Evolutionary conservation across 495 filamentous ascomycete genomes (phyloP), one percentile per base, ranked within the genome.

Genomic region (Xylaria curta): DNA sequence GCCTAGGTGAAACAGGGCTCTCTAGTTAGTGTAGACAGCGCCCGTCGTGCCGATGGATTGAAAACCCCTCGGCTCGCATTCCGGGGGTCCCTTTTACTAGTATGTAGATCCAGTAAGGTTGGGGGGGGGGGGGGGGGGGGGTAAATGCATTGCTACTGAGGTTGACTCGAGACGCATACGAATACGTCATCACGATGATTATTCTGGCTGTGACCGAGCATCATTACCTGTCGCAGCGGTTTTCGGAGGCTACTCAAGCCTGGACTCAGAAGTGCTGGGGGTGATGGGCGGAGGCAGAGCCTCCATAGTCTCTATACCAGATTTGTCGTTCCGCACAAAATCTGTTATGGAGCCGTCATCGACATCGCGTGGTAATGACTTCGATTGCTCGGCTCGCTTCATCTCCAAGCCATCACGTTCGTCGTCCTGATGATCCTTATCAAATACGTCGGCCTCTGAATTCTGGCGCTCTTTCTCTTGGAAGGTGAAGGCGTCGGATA

Each of bases 401-500:
- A 79, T 81, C 68, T 77, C 78, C 36, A 81, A 70, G 6, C 66
- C 77, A 28, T 78, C 78, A 31, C 62, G 40, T 61, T 76, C 76
- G n/a, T 70, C 73, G 38, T 71, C 73, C 40, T 68, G 74, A 64
- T 67, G 56, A 56, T 78, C 75, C 62, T 73, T 78, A 65, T 76
- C 76, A 28, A 73, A 74, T 53, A 77, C 75, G 38, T 78, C 73
- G 60, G 75, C 72, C 19, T 81, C 81, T 62, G 76, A 76, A 66
- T 76, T 79, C 72, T 84, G 82, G 66, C 82, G 75, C 44, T 81
- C 78, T 71, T 78, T 85, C 73, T 87, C 85, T 74, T 88, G 85
- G 72, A 89, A 89, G 4, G 82, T 82, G 79, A 88, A 87, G 8
- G 85, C 84, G 76, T 95, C 93, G 64, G 89, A 92, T n/a, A 97